Conservation (phyloP, 192 early-diverging fungal genomes). For the Coemansia furcata region DNA sequence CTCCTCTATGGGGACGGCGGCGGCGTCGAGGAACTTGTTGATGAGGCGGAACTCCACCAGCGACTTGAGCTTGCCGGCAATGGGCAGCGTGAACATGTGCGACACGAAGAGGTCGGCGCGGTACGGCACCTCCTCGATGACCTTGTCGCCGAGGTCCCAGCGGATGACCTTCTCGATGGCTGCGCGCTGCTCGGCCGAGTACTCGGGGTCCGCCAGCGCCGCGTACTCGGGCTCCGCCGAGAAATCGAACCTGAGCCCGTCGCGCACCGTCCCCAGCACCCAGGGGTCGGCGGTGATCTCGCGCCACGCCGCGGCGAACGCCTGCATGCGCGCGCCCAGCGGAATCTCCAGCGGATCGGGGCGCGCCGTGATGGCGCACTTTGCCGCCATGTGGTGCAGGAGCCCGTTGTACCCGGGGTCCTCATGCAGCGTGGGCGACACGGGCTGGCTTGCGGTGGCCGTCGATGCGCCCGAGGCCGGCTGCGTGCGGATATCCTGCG, state of each 20-base stretch:
- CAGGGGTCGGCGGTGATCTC: constrained; percentile 20
- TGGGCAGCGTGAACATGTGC: constrained; percentile 49
- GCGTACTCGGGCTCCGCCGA: constrained; percentile 19
- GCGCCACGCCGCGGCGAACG: constrained; percentile 27
- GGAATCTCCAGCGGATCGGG: constrained; percentile 21
- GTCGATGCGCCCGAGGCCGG: neutral
- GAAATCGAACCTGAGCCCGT: constrained; percentile 46
- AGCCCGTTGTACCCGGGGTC: neutral
- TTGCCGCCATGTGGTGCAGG: neutral
- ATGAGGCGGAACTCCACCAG: constrained; percentile 45
- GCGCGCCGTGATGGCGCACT: neutral
- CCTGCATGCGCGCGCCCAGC: constrained; percentile 39
- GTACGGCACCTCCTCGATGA: constrained; percentile 45
- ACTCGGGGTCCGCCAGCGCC: constrained; percentile 20
- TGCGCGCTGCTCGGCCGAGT: constrained; percentile 38
- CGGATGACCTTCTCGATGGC: constrained; percentile 49
- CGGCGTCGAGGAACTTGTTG: constrained; percentile 43
- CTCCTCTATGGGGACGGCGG: constrained; percentile 22
- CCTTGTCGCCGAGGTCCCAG: constrained; percentile 49
- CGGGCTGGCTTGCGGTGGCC: neutral
- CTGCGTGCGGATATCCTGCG: constrained; percentile 17
- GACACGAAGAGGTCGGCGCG: constrained; percentile 34
- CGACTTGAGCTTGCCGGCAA: constrained; percentile 37
- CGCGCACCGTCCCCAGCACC: constrained; percentile 29
- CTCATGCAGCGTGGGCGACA: constrained; percentile 1